Evolutionary conservation across 2,329 filamentous ascomycete genomes (phyloP), one percentile per base, ranked within the genome.

Genomic region (Cadophora luteo-olivacea): DNA sequence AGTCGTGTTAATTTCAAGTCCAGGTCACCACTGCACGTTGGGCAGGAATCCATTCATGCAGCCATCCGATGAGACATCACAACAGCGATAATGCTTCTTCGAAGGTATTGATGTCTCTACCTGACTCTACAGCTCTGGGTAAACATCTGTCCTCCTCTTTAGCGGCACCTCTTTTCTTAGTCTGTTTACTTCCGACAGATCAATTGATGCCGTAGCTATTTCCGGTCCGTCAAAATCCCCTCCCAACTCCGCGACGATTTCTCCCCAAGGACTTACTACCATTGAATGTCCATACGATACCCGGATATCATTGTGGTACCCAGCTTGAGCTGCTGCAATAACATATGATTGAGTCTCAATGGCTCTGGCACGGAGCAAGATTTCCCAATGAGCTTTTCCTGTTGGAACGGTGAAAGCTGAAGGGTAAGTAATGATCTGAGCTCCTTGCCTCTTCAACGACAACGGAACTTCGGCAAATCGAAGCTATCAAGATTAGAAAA

Each of bases 341-440:
- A 68, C 68, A 58, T 66, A 72, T 22, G 65, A 64, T 62, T 70
- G 70, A 1, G 65, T 68, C 45, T 72, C 70, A 57, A 72, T 67
- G 11, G 70, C 70, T 61, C 68, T 36, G 7, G 70, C 70, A 60
- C 68, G 65, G 19, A 72, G 65, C 2, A 72, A 33, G 3, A 68
- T 64, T 36, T 67, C 61, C 70, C 68, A 70, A 22, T 70, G 70
- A 16, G 64, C 70, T 51, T 72, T 68, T 6, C 70, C 70, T 16
- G 68, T 70, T 22, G 68, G 68, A 7, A 72, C 68, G 2, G 70
- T 69, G 52, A 72, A 69, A 16, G 70, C 68, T 6, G 70, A 69
- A 3, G 65, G 66, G 29, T 72, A 72, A 11, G 70, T 65, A 22
- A 72, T 68, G 36, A 72, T 69, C 55, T 72, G 64, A 36, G 70